Evolutionary conservation across 805 yeast species (phyloP).

Genomic region (Myxozyma neotropica): DNA sequence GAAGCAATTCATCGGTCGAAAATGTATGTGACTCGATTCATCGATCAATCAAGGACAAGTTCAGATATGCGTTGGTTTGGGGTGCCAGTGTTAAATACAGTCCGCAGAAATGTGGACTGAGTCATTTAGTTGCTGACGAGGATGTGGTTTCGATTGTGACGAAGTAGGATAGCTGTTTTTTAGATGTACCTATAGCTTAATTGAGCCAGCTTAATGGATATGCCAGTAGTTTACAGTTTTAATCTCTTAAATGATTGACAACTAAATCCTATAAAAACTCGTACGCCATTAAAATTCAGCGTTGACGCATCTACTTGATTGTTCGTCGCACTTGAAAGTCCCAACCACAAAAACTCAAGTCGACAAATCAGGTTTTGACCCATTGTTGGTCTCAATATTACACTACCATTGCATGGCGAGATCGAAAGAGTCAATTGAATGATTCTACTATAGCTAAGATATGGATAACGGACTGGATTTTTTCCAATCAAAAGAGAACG

Average conservation of each 20-base stretch:
- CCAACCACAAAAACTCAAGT: too few relatives aligned
- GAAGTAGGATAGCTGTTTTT: constrained; percentile 51
- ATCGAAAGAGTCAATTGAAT: too few relatives aligned
- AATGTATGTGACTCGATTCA: constrained; percentile 91
- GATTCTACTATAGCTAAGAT: not conserved
- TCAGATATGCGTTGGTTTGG: constrained; percentile 95
- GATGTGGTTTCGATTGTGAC: constrained; percentile 92
- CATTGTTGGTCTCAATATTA: too few relatives aligned
- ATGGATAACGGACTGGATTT: not conserved
- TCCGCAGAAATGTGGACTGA: constrained; percentile 94
- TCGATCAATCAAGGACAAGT: constrained; percentile 86
- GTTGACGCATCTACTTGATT: too few relatives aligned
- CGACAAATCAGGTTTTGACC: too few relatives aligned
- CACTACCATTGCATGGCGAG: too few relatives aligned
- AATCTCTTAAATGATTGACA: too few relatives aligned
- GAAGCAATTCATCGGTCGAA: constrained; percentile 75
- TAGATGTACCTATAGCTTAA: not conserved
- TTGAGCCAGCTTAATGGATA: too few relatives aligned
- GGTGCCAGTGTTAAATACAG: constrained; percentile 93
- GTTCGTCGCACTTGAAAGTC: too few relatives aligned
- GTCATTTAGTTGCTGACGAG: constrained; percentile 81
- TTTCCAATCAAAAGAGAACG: not conserved
- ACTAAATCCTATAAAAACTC: too few relatives aligned
- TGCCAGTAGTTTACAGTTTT: too few relatives aligned
- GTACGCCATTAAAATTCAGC: too few relatives aligned